phyloP scores from a whole-genome alignment of 176 grass and related monocot species.

The Avena atlantica region DNA sequence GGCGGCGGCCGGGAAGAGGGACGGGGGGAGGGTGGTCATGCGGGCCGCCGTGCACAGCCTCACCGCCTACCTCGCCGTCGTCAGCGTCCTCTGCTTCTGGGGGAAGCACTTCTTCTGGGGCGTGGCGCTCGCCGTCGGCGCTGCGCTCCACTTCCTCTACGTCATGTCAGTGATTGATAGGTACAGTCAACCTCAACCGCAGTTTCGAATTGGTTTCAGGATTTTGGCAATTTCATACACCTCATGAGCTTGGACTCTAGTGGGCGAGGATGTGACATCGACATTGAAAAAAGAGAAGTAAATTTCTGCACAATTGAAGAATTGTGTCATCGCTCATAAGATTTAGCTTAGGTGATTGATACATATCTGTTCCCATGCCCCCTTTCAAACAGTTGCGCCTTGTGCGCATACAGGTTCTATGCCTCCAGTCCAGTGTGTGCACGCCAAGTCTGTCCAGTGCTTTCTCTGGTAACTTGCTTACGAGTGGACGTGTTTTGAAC shows the following conservation, averaged over 20 bases:
- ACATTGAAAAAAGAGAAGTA: neutral
- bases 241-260: slow-evolving; percentile 36
- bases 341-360: neutral
- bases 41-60: slow-evolving; percentile 79
- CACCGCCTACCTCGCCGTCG: slow-evolving; percentile 87
- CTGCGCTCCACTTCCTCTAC: slow-evolving; percentile 82
- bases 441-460: neutral
- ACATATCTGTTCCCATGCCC: neutral
- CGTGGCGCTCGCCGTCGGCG: slow-evolving; percentile 80
- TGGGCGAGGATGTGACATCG: slow-evolving; percentile 11
- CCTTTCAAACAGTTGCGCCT: neutral
- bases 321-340: neutral
- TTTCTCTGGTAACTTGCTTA: slow-evolving; percentile 16
- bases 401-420: slow-evolving; percentile 19
- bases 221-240: neutral
- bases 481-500: neutral
- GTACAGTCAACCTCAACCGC: slow-evolving; percentile 43
- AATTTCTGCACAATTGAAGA: slow-evolving; percentile 13
- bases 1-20: slow-evolving; percentile 46
- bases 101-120: slow-evolving; percentile 90
- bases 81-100: slow-evolving; percentile 97
- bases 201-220: neutral
- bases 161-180: slow-evolving; percentile 96
- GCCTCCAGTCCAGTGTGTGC: neutral
- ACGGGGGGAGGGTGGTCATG: slow-evolving; percentile 63